These are phyloP conservation scores for Hevea brasiliensis DNA, from an alignment of 345 rosid genomes.

Conservation along the genomic window DNA sequence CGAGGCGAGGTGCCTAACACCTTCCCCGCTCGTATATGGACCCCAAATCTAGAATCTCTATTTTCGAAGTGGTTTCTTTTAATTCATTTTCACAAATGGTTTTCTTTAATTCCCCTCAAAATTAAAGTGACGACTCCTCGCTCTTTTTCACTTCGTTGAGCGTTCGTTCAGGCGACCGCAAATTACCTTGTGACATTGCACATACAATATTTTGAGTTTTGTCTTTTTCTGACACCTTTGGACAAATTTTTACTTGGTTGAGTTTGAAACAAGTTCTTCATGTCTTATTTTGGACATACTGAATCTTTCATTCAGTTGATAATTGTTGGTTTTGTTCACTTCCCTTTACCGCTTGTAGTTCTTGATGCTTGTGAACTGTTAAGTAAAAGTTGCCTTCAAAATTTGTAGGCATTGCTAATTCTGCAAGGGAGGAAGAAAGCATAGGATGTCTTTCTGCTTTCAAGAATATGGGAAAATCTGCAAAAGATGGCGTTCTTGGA, in stretches of 20 bases:
- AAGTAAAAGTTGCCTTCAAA: neutral
- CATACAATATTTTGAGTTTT: neutral
- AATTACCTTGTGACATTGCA: no score
- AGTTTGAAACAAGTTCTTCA: neutral
- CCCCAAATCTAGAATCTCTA: no score
- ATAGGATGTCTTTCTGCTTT: slow-evolving; percentile 63
- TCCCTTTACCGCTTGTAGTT: neutral
- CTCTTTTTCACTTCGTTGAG: no score
- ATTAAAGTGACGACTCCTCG: no score
- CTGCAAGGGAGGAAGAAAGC: slow-evolving; percentile 56
- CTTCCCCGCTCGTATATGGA: no score
- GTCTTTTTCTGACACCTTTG: neutral
- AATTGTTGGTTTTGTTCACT: neutral
- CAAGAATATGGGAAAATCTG: slow-evolving; percentile 62
- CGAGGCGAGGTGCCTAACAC: no score
- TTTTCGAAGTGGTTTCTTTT: no score
- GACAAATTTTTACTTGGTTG: neutral
- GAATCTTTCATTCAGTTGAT: neutral
- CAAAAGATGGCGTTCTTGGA: slow-evolving; percentile 76
- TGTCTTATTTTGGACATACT: neutral
- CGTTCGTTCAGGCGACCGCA: no score
- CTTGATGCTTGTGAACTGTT: neutral
- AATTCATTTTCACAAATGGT: no score
- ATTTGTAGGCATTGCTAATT: slow-evolving; percentile 51
- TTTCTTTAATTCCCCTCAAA: no score